A percentile compares a stretch with the other conserved stretches of the same genome.
phyloP scores from a whole-genome alignment of 331 rosid species.

The Telfairia occidentalis region DNA sequence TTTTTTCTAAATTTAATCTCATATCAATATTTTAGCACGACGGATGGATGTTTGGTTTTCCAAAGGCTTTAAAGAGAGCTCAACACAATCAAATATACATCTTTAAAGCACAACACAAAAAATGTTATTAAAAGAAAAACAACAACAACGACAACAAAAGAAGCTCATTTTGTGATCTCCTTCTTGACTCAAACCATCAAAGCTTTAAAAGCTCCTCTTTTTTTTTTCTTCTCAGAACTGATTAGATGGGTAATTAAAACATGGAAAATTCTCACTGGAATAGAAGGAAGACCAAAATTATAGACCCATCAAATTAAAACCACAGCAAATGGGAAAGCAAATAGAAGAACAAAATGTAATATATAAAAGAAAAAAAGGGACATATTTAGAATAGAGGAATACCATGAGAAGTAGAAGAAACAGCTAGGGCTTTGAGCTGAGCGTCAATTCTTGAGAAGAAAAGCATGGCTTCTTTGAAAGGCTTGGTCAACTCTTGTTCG shows the following conservation, averaged over 20 bases:
- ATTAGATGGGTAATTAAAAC: neutral
- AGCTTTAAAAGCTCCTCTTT: too few relatives aligned
- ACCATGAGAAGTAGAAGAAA: constrained; percentile 23
- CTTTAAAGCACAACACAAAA: neutral
- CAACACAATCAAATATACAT: neutral
- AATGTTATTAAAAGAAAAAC: neutral
- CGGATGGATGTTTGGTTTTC: neutral
- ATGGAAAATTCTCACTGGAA: neutral
- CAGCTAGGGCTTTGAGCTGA: constrained; percentile 29
- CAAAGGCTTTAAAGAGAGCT: neutral
- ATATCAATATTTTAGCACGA: too few relatives aligned
- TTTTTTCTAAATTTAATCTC: too few relatives aligned
- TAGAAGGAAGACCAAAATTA: neutral
- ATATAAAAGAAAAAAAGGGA: neutral
- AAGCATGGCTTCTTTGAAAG: constrained; percentile 42
- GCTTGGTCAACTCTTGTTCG: constrained; percentile 38
- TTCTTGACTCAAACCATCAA: neutral
- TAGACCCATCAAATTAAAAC: neutral
- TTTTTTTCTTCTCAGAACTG: neutral
- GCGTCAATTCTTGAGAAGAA: constrained; percentile 30
- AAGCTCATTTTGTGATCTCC: neutral
- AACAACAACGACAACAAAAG: neutral
- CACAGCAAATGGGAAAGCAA: neutral
- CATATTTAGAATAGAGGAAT: neutral
- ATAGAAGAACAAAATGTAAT: neutral